Percentiles rank a stretch among this genome's conserved stretches.
These are phyloP conservation scores for Backusella liffmaniae DNA, from an alignment of 192 early-diverging fungal genomes.

Conservation along the genomic window DNA sequence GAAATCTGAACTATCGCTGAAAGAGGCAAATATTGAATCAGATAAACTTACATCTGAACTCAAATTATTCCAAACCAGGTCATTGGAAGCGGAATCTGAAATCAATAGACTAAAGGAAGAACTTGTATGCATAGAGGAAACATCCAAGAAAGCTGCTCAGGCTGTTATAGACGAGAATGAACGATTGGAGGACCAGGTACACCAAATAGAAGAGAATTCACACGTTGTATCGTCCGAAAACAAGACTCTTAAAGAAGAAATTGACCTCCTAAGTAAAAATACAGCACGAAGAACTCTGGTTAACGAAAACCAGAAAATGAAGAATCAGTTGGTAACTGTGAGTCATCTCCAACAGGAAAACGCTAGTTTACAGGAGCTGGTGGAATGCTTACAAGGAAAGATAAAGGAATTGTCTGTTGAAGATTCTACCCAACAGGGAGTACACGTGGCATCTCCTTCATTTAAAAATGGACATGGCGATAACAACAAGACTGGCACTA, in stretches of 20 bases:
- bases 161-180: not conserved
- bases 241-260: not conserved
- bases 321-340: not conserved
- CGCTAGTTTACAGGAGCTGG: not conserved
- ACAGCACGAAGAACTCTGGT: not conserved
- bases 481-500: not conserved
- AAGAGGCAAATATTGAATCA: constrained; percentile 10
- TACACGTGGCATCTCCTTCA: not conserved
- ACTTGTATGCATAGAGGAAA: not conserved
- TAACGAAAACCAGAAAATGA: constrained; percentile 2
- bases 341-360: not conserved
- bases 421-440: not conserved
- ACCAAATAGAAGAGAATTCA: not conserved
- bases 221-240: not conserved
- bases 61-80: not conserved
- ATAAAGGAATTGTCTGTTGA: not conserved
- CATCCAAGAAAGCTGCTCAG: not conserved
- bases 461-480: not conserved
- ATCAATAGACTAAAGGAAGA: not conserved
- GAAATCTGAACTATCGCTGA: not conserved
- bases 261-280: not conserved
- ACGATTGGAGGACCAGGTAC: not conserved
- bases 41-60: constrained; percentile 7
- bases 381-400: not conserved
- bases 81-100: not conserved